phyloP scores from a whole-genome alignment of 306 rosid genomes.

The Begonia loranthoides region DNA sequence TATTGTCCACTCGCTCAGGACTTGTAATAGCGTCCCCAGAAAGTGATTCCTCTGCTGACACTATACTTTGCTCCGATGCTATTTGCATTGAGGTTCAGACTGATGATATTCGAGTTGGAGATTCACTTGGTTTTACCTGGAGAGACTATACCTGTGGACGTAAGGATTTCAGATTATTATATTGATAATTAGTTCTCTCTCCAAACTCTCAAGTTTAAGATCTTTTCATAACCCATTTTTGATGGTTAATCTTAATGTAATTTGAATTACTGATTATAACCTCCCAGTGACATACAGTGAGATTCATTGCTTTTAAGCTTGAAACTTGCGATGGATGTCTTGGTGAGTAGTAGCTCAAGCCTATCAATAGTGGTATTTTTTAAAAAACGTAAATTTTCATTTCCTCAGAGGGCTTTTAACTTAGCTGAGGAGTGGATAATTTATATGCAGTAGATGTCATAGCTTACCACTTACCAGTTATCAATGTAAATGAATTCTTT shows the following conservation, averaged over 20 bases:
- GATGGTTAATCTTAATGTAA: too few species aligned
- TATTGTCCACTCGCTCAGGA: constrained; percentile 80
- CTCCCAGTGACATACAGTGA: too few species aligned
- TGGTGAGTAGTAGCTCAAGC: constrained; percentile 52
- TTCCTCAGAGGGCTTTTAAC: too few species aligned
- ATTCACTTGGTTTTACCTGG: constrained; percentile 91
- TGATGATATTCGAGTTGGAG: constrained; percentile 91
- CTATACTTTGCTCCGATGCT: constrained; percentile 63
- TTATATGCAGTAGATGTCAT: too few species aligned
- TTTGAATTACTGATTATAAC: too few species aligned
- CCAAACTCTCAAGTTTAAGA: too few species aligned
- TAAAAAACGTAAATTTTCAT: too few species aligned
- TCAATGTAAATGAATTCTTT: too few species aligned
- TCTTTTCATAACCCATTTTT: too few species aligned
- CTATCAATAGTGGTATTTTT: too few species aligned
- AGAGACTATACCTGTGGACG: constrained; percentile 90
- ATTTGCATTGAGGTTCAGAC: constrained; percentile 77
- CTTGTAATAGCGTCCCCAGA: constrained; percentile 80
- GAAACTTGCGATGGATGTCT: constrained; percentile 82
- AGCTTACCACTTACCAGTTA: too few species aligned
- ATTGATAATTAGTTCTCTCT: neutral
- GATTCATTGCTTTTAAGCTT: constrained; percentile 89
- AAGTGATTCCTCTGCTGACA: constrained; percentile 35
- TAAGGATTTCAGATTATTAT: constrained; percentile 33
- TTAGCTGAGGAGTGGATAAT: too few species aligned